Conservation (phyloP, 2,329 filamentous ascomycete species). For the Podosphaera fusca region DNA sequence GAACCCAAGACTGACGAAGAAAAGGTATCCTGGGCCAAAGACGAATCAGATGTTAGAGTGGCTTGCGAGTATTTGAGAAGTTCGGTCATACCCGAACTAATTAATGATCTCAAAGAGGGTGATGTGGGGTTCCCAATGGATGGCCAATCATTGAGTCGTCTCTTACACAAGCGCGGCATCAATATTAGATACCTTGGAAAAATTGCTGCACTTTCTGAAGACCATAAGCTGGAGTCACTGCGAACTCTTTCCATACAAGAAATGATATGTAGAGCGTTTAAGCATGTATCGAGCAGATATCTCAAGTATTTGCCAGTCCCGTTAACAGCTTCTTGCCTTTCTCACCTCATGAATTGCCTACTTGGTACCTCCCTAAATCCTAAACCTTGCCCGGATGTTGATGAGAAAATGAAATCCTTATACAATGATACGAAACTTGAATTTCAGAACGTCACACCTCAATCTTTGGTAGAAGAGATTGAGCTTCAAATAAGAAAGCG, state of each 20-base stretch:
- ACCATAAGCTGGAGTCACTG: constrained; percentile 53
- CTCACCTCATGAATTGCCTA: constrained; percentile 85
- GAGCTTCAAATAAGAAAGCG: constrained; percentile 47
- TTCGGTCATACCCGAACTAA: constrained; percentile 59
- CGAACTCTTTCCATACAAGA: constrained; percentile 63
- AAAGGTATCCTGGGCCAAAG: constrained; percentile 57
- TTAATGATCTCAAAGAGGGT: constrained; percentile 71
- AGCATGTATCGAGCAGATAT: constrained; percentile 66
- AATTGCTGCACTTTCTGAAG: constrained; percentile 47
- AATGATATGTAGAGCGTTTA: constrained; percentile 89
- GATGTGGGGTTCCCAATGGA: constrained; percentile 98
- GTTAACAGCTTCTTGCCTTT: constrained; percentile 55
- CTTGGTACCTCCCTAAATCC: constrained; percentile 54
- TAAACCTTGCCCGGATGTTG: constrained; percentile 57
- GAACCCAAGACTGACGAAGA: constrained; percentile 74
- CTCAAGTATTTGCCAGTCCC: constrained; percentile 58
- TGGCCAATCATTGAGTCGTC: constrained; percentile 65
- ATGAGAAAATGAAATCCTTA: constrained; percentile 47
- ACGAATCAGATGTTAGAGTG: constrained; percentile 71
- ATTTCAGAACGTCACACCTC: constrained; percentile 59
- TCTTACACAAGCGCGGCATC: constrained; percentile 91
- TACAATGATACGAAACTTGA: constrained; percentile 65
- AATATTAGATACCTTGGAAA: constrained; percentile 91
- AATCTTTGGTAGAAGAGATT: constrained; percentile 44
- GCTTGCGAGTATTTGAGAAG: constrained; percentile 58